Conservation (phyloP, 1,139 yeast genomes). For the Magnusiomyces clavatus region DNA sequence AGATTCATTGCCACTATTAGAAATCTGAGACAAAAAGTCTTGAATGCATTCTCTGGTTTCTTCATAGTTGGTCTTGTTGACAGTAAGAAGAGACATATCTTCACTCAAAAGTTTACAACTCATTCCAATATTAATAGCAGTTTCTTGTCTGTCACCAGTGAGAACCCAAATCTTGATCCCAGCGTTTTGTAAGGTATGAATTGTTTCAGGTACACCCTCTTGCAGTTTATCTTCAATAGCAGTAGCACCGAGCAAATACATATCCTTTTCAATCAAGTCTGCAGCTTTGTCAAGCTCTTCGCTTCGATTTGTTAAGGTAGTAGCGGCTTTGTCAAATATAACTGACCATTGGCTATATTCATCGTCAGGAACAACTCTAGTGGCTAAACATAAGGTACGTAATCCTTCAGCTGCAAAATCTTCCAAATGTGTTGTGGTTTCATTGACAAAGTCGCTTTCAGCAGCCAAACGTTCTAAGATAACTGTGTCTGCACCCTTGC, state of each 20-base stretch:
- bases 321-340: constrained; percentile 69
- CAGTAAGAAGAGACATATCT: constrained; percentile 87
- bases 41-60: constrained; percentile 64
- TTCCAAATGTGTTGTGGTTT: constrained; percentile 82
- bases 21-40: constrained; percentile 69
- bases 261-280: constrained; percentile 71
- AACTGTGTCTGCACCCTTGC: constrained; percentile 98
- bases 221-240: constrained; percentile 97
- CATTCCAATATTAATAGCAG: constrained; percentile 99
- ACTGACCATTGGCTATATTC: constrained; percentile 64
- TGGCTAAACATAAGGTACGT: constrained; percentile 89
- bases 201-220: constrained; percentile 97
- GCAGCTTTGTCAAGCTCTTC: constrained; percentile 77
- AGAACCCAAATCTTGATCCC: constrained; percentile 96
- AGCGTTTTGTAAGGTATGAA: constrained; percentile 88
- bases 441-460: constrained; percentile 71
- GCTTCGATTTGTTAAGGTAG: constrained; percentile 67
- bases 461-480: constrained; percentile 73
- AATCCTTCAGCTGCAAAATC: constrained; percentile 96
- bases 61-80: constrained; percentile 76
- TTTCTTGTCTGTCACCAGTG: constrained; percentile 97
- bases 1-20: constrained; percentile 49
- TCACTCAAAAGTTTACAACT: constrained; percentile 89
- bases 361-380: constrained; percentile 67
- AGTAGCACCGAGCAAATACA: constrained; percentile 87